Conservation (phyloP, 176 grass and related monocot genomes). For the maize (Zea mays) region DNA sequence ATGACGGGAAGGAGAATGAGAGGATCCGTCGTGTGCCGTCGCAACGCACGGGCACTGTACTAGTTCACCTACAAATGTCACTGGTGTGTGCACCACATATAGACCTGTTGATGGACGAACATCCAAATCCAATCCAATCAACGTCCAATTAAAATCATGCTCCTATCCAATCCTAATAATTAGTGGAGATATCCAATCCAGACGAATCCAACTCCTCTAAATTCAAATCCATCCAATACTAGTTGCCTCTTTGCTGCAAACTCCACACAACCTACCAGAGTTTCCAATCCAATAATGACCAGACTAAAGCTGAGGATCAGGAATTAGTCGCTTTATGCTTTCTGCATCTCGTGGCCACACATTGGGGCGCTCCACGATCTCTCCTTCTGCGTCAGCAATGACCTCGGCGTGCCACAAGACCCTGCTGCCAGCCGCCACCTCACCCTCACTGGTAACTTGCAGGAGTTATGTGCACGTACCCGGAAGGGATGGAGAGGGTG, state of each 20-base stretch:
- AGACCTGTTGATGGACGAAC: background rate
- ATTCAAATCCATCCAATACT: background rate
- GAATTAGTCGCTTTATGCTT: no score
- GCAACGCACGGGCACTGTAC: no score
- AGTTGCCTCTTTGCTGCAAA: background rate
- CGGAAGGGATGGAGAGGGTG: no score
- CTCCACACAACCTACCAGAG: background rate
- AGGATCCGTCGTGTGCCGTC: no score
- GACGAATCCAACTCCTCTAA: background rate
- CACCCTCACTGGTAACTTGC: slow-evolving; percentile 34
- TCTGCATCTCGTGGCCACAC: no score
- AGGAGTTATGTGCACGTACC: slow-evolving; percentile 14
- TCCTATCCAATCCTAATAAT: background rate
- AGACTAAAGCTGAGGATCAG: background rate
- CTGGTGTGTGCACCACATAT: background rate
- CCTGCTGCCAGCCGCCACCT: slow-evolving; percentile 21
- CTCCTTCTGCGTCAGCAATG: slow-evolving; percentile 45
- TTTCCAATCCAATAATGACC: background rate
- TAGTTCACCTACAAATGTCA: background rate
- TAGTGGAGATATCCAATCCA: background rate
- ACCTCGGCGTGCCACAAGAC: slow-evolving; percentile 30
- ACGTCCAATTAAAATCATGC: no score
- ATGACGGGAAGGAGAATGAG: no score
- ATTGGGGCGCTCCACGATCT: slow-evolving; percentile 15
- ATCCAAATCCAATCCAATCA: no score